Evolutionary conservation across 306 rosid species (phyloP).

Genomic region (Sicyos baderoa): DNA sequence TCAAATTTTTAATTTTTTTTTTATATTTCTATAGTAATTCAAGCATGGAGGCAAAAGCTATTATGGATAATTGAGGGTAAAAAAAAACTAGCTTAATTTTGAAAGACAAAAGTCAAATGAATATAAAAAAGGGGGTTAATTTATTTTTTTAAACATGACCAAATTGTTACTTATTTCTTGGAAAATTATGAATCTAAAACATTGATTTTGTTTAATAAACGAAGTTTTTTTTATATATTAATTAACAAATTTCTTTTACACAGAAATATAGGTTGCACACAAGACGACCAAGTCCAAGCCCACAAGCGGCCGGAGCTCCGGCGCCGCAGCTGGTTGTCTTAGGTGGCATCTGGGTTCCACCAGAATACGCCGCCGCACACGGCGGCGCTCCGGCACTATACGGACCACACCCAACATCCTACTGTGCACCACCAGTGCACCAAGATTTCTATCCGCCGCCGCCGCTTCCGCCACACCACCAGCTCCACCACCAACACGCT

Average conservation of each 20-base stretch:
- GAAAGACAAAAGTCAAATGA: too few species aligned
- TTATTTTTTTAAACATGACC: too few species aligned
- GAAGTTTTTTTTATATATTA: too few species aligned
- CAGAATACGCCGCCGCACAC: constrained; percentile 66
- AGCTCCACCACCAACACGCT: constrained; percentile 39
- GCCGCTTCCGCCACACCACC: constrained; percentile 36
- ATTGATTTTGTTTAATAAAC: too few species aligned
- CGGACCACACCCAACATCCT: constrained; percentile 58
- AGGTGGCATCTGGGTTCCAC: constrained; percentile 96
- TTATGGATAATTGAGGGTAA: too few species aligned
- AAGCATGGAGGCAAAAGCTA: too few species aligned
- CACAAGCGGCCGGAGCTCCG: constrained; percentile 59
- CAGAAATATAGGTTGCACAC: constrained; percentile 99
- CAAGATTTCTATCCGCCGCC: constrained; percentile 64
- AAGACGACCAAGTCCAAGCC: constrained; percentile 82
- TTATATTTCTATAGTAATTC: too few species aligned
- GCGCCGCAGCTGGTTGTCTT: constrained; percentile 73
- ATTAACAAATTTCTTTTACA: not conserved
- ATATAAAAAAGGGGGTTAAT: too few species aligned
- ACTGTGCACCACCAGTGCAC: constrained; percentile 50
- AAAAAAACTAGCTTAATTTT: too few species aligned
- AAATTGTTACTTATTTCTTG: too few species aligned
- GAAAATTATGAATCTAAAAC: too few species aligned
- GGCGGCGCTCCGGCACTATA: constrained; percentile 52
- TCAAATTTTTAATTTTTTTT: too few species aligned